These are phyloP conservation scores for Endoconidiophora polonica DNA, from an alignment of 2,329 filamentous ascomycete genomes.

Conservation along the genomic window DNA sequence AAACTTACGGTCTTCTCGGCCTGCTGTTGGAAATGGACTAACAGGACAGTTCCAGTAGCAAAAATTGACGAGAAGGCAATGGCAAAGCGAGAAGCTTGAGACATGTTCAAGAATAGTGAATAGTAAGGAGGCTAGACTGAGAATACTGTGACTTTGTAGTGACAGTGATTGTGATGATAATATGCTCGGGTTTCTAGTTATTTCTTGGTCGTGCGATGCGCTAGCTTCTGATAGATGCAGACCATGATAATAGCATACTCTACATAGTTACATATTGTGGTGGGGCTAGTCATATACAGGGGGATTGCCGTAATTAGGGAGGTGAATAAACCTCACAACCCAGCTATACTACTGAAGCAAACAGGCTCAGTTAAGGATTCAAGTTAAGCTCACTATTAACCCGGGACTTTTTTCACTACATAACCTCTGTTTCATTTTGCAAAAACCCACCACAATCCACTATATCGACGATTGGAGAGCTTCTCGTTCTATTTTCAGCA, in stretches of 20 bases:
- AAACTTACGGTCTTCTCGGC: slow-evolving; percentile 59
- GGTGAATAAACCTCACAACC: slow-evolving; percentile 3
- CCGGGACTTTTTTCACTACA: too few relatives aligned
- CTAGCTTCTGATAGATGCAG: neutral
- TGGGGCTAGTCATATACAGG: neutral
- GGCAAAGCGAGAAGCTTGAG: slow-evolving; percentile 74
- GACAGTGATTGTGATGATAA: neutral
- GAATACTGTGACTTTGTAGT: too few relatives aligned
- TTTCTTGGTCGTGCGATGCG: neutral
- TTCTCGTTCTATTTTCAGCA: too few relatives aligned
- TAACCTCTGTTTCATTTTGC: too few relatives aligned
- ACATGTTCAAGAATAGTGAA: slow-evolving; percentile 42
- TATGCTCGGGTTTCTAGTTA: neutral
- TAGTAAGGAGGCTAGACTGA: too few relatives aligned
- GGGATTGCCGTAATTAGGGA: neutral
- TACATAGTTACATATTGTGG: neutral
- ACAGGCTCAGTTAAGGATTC: too few relatives aligned
- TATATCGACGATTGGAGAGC: too few relatives aligned
- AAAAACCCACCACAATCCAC: too few relatives aligned
- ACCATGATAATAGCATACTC: neutral
- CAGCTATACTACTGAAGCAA: too few relatives aligned
- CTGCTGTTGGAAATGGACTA: slow-evolving; percentile 82
- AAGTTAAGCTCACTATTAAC: too few relatives aligned
- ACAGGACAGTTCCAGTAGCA: slow-evolving; percentile 57
- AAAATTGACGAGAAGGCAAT: slow-evolving; percentile 61